Percentiles rank a stretch among this genome's conserved stretches.
These are phyloP conservation scores for Narthecium ossifragum DNA, from an alignment of 106 monocot species.

Conservation along the genomic window DNA sequence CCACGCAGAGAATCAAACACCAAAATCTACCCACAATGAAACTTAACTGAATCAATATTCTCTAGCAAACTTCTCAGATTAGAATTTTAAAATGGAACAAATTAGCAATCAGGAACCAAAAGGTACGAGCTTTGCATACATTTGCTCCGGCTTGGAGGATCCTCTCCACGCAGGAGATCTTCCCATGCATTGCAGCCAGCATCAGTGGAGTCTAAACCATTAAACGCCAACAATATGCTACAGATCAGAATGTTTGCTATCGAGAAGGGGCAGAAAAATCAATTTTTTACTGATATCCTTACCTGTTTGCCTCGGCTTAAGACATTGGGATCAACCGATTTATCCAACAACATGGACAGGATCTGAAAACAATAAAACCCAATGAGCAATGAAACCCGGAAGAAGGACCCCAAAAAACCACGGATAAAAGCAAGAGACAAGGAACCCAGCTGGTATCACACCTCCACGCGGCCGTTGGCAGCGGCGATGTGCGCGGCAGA, in stretches of 20 bases:
- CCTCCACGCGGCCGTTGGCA: constrained; percentile 66
- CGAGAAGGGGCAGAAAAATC: background rate
- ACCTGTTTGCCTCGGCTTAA: constrained; percentile 82
- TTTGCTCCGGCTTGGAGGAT: constrained; percentile 80
- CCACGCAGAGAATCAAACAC: constrained; percentile 79
- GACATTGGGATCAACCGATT: constrained; percentile 39
- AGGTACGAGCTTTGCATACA: constrained; percentile 37
- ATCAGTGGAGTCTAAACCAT: constrained; percentile 77
- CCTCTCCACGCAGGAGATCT: constrained; percentile 67
- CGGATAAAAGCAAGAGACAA: background rate
- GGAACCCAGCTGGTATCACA: constrained; percentile 7
- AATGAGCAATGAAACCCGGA: background rate
- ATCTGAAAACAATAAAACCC: constrained; percentile 25
- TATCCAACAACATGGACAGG: constrained; percentile 53
- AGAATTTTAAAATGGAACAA: background rate
- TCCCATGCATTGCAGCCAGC: constrained; percentile 94
- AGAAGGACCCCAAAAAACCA: background rate
- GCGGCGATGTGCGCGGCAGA: constrained; percentile 93
- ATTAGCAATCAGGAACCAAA: background rate
- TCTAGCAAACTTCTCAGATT: background rate
- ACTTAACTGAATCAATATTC: background rate
- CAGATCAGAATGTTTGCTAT: no score
- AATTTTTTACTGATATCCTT: background rate
- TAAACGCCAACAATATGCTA: constrained; percentile 5
- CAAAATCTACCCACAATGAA: constrained; percentile 52